Conservation (phyloP, 164 flowering plant species). For the Aristolochia californica region DNA sequence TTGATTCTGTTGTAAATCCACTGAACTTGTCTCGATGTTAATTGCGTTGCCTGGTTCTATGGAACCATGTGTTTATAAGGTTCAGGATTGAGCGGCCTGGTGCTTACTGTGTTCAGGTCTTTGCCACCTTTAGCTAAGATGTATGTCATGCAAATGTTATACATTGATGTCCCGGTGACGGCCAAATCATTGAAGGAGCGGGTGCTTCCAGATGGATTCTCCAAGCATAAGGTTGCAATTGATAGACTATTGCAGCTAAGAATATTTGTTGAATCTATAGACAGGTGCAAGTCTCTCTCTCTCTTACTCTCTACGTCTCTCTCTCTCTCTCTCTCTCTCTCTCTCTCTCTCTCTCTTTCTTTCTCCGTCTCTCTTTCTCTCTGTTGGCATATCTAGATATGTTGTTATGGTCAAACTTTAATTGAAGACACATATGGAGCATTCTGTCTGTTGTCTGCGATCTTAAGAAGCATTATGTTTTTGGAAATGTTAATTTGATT, state of each 20-base stretch:
- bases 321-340: not conserved
- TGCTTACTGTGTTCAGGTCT: slow-evolving; percentile 40
- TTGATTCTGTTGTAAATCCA: not conserved
- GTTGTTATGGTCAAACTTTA: not conserved
- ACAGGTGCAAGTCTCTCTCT: slow-evolving; percentile 34
- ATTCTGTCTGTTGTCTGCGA: too few species aligned
- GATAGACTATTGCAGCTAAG: slow-evolving; percentile 78
- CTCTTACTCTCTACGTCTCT: slow-evolving; percentile 2
- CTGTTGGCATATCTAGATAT: not conserved
- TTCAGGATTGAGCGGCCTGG: too few species aligned
- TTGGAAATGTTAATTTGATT: too few species aligned
- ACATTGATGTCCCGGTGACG: slow-evolving; percentile 51
- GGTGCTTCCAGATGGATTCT: slow-evolving; percentile 72
- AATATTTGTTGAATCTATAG: slow-evolving; percentile 48
- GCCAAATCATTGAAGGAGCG: slow-evolving; percentile 75
- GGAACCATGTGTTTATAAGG: too few species aligned
- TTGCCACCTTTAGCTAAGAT: slow-evolving; percentile 90
- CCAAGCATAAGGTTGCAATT: slow-evolving; percentile 80
- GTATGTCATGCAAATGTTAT: slow-evolving; percentile 68
- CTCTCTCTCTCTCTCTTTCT: not conserved
- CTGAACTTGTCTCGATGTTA: too few species aligned
- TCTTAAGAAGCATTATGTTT: too few species aligned
- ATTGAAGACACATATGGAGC: too few species aligned
- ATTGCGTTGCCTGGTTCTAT: too few species aligned
- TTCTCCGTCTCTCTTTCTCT: not conserved